A percentile compares a stretch with the other conserved stretches of the same genome.
phyloP scores from a whole-genome alignment of 345 rosid species.

The Combretum micranthum region DNA sequence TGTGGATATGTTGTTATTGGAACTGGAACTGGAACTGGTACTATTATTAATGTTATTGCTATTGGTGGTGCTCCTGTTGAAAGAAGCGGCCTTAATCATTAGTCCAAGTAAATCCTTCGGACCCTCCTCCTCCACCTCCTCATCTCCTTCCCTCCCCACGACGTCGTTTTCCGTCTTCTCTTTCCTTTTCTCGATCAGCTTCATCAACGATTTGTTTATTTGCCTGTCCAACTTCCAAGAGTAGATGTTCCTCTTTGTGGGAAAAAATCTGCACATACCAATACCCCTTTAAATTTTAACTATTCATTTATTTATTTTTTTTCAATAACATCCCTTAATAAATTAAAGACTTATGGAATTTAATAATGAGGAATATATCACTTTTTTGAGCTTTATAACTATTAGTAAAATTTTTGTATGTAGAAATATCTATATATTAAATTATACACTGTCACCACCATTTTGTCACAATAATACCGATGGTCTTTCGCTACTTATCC shows the following conservation, averaged over 20 bases:
- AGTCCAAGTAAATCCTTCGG: slow-evolving; percentile 46
- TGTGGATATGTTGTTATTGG: slow-evolving; percentile 7
- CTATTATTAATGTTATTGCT: background rate
- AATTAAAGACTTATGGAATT: too few relatives aligned
- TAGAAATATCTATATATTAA: too few relatives aligned
- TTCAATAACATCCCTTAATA: too few relatives aligned
- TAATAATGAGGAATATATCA: too few relatives aligned
- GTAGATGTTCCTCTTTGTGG: slow-evolving; percentile 55
- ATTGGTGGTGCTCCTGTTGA: slow-evolving; percentile 12
- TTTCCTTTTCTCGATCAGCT: slow-evolving; percentile 45
- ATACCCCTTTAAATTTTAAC: too few relatives aligned
- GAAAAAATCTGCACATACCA: slow-evolving; percentile 40
- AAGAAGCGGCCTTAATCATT: slow-evolving; percentile 60
- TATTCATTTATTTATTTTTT: too few relatives aligned
- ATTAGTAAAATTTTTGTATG: too few relatives aligned
- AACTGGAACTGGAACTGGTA: too few relatives aligned
- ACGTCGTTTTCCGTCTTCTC: slow-evolving; percentile 6
- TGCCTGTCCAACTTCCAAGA: slow-evolving; percentile 73
- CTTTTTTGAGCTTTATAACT: too few relatives aligned
- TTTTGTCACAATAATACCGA: too few relatives aligned
- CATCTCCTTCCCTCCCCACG: background rate
- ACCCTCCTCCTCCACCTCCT: slow-evolving; percentile 10
- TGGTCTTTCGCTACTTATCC: too few relatives aligned
- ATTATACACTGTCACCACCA: too few relatives aligned
- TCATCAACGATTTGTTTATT: slow-evolving; percentile 50